These are phyloP conservation scores for Wallacemonas sp. DNA, from an alignment of 208 protist species.

Conservation along the genomic window DNA sequence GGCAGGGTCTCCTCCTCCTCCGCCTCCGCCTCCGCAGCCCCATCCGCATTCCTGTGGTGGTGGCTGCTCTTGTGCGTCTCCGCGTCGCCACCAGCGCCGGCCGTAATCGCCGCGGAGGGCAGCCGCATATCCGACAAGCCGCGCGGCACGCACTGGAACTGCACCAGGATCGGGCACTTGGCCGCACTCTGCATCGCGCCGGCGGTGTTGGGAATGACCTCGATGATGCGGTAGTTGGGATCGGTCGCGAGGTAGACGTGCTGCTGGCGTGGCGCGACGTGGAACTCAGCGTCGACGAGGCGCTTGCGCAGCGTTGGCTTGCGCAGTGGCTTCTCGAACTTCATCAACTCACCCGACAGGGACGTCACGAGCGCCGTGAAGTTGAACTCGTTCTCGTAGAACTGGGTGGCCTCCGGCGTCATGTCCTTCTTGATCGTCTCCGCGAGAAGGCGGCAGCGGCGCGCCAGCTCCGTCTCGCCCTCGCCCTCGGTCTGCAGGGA, in stretches of 20 bases:
- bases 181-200: slow-evolving; percentile 88
- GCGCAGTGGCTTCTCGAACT: slow-evolving; percentile 71
- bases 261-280: slow-evolving; percentile 34
- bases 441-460: slow-evolving; percentile 42
- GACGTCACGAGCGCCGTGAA: slow-evolving; percentile 76
- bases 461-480: slow-evolving; percentile 42
- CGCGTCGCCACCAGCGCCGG: slow-evolving; percentile 1
- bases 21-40: slow-evolving; percentile 23
- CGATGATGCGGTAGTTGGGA: slow-evolving; percentile 64
- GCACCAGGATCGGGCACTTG: slow-evolving; percentile 91
- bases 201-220: slow-evolving; percentile 73
- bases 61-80: not conserved
- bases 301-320: slow-evolving; percentile 74
- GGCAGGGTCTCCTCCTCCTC: slow-evolving; percentile 13
- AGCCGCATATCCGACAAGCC: slow-evolving; percentile 38
- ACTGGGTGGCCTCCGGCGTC: slow-evolving; percentile 21
- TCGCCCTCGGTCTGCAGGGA: slow-evolving; percentile 74
- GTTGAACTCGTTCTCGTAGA: slow-evolving; percentile 77
- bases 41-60: not conserved
- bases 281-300: slow-evolving; percentile 66
- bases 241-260: slow-evolving; percentile 91
- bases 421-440: slow-evolving; percentile 26
- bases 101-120: slow-evolving; percentile 17
- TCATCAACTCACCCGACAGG: slow-evolving; percentile 81
- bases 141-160: slow-evolving; percentile 76